Conservation (phyloP, 2,329 filamentous ascomycete genomes). For the Alternaria angustiovoidea region DNA sequence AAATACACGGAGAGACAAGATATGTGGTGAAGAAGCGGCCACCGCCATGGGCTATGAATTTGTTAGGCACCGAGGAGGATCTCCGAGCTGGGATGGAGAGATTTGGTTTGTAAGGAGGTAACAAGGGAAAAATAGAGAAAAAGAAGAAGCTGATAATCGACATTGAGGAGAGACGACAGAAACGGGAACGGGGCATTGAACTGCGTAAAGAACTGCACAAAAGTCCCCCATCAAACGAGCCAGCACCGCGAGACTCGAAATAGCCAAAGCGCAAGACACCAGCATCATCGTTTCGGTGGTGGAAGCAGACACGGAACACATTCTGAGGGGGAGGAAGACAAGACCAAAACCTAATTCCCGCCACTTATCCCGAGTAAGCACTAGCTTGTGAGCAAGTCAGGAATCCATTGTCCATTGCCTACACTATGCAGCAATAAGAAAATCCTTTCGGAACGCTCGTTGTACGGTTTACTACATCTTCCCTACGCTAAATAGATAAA, state of each 20-base stretch:
- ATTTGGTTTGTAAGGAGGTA: slow-evolving; percentile 23
- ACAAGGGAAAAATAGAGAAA: neutral
- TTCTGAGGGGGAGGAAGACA: neutral
- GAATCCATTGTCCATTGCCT: neutral
- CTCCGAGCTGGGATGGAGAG: slow-evolving; percentile 54
- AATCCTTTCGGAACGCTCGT: neutral
- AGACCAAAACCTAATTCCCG: neutral
- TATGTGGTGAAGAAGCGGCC: slow-evolving; percentile 69
- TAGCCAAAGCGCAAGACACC: neutral
- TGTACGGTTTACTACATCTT: neutral
- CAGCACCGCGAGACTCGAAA: neutral
- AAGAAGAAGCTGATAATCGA: neutral
- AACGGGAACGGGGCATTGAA: neutral
- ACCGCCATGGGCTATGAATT: slow-evolving; percentile 78
- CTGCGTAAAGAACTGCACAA: neutral
- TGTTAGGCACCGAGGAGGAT: slow-evolving; percentile 81
- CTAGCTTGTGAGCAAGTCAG: neutral
- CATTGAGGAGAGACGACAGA: neutral
- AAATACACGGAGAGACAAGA: slow-evolving; percentile 29
- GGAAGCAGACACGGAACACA: neutral
- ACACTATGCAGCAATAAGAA: neutral
- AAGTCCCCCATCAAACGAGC: neutral
- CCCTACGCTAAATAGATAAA: neutral
- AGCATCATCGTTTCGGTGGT: neutral
- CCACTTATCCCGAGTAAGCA: neutral